These are phyloP conservation scores for Gnomoniopsis smithogilvyi DNA, from an alignment of 2,329 filamentous ascomycete species.

Conservation along the genomic window DNA sequence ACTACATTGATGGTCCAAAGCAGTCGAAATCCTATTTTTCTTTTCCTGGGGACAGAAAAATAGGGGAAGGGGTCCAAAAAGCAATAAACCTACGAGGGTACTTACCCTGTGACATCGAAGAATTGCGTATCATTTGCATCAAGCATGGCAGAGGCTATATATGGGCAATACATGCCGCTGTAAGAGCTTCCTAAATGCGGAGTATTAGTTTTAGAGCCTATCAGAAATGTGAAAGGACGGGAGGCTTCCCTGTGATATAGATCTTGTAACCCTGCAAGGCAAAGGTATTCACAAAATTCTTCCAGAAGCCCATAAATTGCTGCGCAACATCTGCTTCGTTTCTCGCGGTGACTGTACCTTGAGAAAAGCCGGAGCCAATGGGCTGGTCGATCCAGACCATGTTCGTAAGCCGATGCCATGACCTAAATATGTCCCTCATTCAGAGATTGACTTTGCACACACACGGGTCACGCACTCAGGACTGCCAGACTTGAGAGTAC, in stretches of 20 bases:
- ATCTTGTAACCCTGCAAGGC: slow-evolving; percentile 59
- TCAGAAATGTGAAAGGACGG: background rate
- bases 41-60: background rate
- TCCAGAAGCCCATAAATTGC: slow-evolving; percentile 72
- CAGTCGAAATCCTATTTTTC: no score
- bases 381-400: slow-evolving; percentile 71
- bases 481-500: background rate
- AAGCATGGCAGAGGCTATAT: slow-evolving; percentile 65
- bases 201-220: background rate
- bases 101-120: slow-evolving; percentile 49
- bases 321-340: slow-evolving; percentile 62
- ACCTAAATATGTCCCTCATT: background rate
- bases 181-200: slow-evolving; percentile 39
- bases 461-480: background rate
- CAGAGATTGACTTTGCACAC: background rate
- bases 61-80: background rate
- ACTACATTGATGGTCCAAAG: no score
- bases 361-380: slow-evolving; percentile 61
- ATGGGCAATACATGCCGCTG: slow-evolving; percentile 59
- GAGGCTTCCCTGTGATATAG: slow-evolving; percentile 57
- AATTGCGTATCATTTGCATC: slow-evolving; percentile 59
- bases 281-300: slow-evolving; percentile 69
- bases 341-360: slow-evolving; percentile 58
- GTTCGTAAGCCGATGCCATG: slow-evolving; percentile 70
- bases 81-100: background rate